Base-by-base conservation (phyloP, 305 asterid genomes). In the Fraxinus baroniana region DNA sequence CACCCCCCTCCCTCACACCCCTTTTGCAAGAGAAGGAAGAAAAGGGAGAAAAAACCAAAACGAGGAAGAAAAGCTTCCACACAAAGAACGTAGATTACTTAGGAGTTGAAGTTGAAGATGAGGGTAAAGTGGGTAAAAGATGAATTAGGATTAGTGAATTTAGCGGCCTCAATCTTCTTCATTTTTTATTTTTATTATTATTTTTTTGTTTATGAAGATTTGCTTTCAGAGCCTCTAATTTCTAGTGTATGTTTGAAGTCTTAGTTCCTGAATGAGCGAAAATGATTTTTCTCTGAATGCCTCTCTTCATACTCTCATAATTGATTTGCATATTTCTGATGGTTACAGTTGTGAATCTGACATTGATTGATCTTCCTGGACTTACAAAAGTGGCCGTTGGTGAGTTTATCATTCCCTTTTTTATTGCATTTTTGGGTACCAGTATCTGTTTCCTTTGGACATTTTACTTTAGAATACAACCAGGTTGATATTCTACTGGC, bases 361-460 rank as follows among this genome's bases (percentile, higher is more conserved):
- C 97, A 5, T 88, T 92, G 88, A 84, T 93, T 44, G 97, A 93
- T 91, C 96, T 92, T 90, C 97, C 97, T 77, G 95, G 95, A 60
- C 94, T 91, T 73, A 93, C 97, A 66, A 93, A 93, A 86, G 97
- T 93, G 82, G 96, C 97, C 17, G 90, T 93, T 62, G 97, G 97
- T 93, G 88, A 86, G 95, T 84, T 74, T 46, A 28, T 22, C 5
- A 3, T 79, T 35, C 62, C 39, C 60, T 18, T 18, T 18, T 3
- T 17, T 70, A 33, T 17, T 66, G 20, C 74, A 44, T 68, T 76
- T 79, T 81, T 78, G 9, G 71, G 22, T 7, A 32, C 37, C 81
- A 49, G 32, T 60, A 75, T 15, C 37, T 78, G 28, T 20, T 82
- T 73, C 36, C 22, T 60, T 35, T 35, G 15, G 10, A 49, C 28